Percentiles rank a stretch among this genome's conserved stretches.
phyloP scores from a whole-genome alignment of 352 stramenopile genomes.

The Globisporangium megalacanthum region DNA sequence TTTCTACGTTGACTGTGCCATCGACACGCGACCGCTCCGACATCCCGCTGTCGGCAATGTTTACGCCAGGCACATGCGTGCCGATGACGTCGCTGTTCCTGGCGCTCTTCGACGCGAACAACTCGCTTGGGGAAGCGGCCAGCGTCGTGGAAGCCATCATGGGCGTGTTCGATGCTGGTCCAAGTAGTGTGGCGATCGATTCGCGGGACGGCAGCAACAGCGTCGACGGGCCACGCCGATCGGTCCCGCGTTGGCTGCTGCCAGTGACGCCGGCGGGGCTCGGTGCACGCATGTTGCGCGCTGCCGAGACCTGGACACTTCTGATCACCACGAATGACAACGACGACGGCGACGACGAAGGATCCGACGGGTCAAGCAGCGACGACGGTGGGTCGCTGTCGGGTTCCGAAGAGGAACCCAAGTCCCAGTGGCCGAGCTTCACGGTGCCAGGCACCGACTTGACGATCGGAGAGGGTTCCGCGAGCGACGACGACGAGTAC shows the following conservation, averaged over 20 bases:
- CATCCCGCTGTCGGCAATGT: neutral
- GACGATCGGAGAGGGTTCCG: neutral
- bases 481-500: slow-evolving; percentile 1
- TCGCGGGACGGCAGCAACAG: slow-evolving; percentile 8
- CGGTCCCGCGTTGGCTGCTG: neutral
- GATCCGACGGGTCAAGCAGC: neutral
- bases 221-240: slow-evolving; percentile 10
- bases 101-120: neutral
- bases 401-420: neutral
- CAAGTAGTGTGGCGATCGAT: neutral
- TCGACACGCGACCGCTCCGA: neutral
- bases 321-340: neutral
- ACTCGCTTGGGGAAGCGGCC: neutral
- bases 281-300: neutral
- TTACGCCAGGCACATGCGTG: neutral
- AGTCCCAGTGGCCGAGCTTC: neutral
- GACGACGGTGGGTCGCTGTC: neutral
- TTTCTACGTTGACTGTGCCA: neutral
- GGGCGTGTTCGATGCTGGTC: neutral
- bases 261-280: neutral
- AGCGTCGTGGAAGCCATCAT: neutral
- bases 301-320: neutral
- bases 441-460: neutral
- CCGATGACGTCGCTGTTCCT: neutral
- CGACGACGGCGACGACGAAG: too few relatives aligned